Evolutionary conservation across 352 stramenopile species (phyloP).

Genomic region (Pythium phragmitis): DNA sequence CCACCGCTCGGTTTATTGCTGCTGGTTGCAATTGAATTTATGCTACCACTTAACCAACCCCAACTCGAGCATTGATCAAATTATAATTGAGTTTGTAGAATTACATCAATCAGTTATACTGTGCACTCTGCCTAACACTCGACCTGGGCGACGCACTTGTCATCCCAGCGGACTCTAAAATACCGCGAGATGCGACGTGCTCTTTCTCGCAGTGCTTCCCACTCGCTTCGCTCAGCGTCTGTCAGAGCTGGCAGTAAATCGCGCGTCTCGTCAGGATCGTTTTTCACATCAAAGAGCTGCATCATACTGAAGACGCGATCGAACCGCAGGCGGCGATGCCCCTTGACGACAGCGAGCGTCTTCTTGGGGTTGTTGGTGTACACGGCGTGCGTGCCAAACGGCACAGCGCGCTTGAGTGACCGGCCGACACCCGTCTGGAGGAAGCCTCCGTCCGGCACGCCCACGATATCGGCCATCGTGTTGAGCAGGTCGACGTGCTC

Average conservation of each 20-base stretch:
- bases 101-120: neutral
- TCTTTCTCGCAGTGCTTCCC: slow-evolving; percentile 21
- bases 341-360: slow-evolving; percentile 40
- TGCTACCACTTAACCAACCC: no score
- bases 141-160: slow-evolving; percentile 31
- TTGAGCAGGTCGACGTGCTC: slow-evolving; percentile 28
- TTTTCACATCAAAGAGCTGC: slow-evolving; percentile 36
- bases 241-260: slow-evolving; percentile 36
- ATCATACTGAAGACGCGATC: slow-evolving; percentile 36
- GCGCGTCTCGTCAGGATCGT: slow-evolving; percentile 35
- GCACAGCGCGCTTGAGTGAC: slow-evolving; percentile 38
- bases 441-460: slow-evolving; percentile 24
- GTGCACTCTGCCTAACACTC: slow-evolving; percentile 13
- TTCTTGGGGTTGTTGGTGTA: slow-evolving; percentile 57
- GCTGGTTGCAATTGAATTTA: no score
- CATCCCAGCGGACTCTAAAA: slow-evolving; percentile 45
- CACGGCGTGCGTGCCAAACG: slow-evolving; percentile 33
- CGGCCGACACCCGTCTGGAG: slow-evolving; percentile 24
- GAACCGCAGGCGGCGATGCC: slow-evolving; percentile 38
- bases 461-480: slow-evolving; percentile 27
- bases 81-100: neutral
- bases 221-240: slow-evolving; percentile 17
- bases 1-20: no score
- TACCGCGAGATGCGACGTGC: slow-evolving; percentile 35
- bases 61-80: neutral